A percentile compares a stretch with the other conserved stretches of the same genome.
These are phyloP conservation scores for Avena atlantica DNA, from an alignment of 176 grass and related monocot species.

Conservation along the genomic window DNA sequence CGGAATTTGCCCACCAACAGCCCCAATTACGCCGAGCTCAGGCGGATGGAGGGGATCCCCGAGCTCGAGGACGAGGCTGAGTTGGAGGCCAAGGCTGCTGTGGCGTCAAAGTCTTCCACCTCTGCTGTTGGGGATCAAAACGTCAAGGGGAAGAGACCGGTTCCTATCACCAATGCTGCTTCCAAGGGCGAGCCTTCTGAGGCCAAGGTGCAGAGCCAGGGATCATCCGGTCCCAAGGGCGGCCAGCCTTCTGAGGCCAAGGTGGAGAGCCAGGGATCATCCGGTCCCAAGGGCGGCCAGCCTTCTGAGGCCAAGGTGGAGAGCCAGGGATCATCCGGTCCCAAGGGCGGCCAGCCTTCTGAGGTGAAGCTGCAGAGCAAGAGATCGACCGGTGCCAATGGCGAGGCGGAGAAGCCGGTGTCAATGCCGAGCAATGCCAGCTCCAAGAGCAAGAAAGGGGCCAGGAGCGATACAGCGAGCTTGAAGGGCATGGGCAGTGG, in stretches of 20 bases:
- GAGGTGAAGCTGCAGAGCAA: constrained; percentile 35
- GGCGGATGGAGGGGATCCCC: constrained; percentile 87
- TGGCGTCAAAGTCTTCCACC: constrained; percentile 10
- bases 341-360: too few species aligned
- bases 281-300: not conserved
- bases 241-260: constrained; percentile 10
- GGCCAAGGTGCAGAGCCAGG: constrained; percentile 27
- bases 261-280: constrained; percentile 23
- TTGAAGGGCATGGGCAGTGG: constrained; percentile 12
- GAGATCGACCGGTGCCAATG: not conserved
- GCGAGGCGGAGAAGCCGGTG: not conserved
- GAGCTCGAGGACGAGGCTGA: constrained; percentile 85
- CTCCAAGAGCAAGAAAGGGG: constrained; percentile 43
- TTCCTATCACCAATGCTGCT: not conserved
- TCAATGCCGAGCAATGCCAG: constrained; percentile 15
- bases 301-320: constrained; percentile 28
- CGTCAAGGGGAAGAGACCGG: constrained; percentile 39
- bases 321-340: constrained; percentile 15
- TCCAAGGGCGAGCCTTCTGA: constrained; percentile 5
- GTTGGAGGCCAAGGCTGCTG: constrained; percentile 20
- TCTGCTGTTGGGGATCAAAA: constrained; percentile 20
- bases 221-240: not conserved
- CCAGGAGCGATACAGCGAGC: constrained; percentile 30
- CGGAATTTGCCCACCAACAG: constrained; percentile 48
- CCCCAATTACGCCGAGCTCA: constrained; percentile 64